Evolutionary conservation across 1,139 yeast genomes (phyloP).

Genomic region (Nakaseomyces kungkrabaensis): DNA sequence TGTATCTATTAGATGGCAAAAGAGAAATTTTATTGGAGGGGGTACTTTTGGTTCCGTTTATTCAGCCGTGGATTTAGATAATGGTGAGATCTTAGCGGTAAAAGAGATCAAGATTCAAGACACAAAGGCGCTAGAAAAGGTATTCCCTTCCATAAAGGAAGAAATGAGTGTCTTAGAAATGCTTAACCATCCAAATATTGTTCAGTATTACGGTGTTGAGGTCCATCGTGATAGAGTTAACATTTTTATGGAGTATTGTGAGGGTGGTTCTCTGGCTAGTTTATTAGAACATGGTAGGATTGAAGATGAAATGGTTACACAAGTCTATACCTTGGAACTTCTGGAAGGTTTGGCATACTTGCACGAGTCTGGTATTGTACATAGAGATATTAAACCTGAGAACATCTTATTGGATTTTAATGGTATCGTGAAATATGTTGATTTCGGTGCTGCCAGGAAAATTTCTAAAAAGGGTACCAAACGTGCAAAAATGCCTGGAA

Average conservation of each 20-base stretch:
- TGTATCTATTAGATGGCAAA: conserved; percentile 94
- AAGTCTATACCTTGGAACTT: conserved; percentile 84
- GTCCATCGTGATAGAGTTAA: conserved; percentile 93
- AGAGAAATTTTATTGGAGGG: conserved; percentile 87
- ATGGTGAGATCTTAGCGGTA: conserved; percentile 95
- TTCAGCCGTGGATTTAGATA: conserved; percentile 85
- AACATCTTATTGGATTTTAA: conserved; percentile 82
- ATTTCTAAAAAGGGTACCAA: conserved; percentile 48
- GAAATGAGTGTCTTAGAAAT: conserved; percentile 96
- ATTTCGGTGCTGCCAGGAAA: conserved; percentile 96
- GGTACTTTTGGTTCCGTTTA: conserved; percentile 94
- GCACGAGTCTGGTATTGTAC: conserved; percentile 94
- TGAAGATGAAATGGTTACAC: conserved; percentile 90
- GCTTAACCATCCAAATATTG: conserved; percentile 91
- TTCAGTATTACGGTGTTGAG: conserved; percentile 93
- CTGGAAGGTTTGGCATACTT: conserved; percentile 91
- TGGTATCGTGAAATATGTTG: conserved; percentile 91
- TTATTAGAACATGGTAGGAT: conserved; percentile 82
- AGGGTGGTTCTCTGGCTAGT: conserved; percentile 87
- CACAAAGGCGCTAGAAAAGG: conserved; percentile 71
- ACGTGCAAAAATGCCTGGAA: conserved; percentile 3
- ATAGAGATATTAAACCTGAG: conserved; percentile 93
- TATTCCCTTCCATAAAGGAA: conserved; percentile 83
- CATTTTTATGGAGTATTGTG: conserved; percentile 95
- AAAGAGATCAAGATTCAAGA: conserved; percentile 91